Percentiles rank a stretch among this genome's conserved stretches.
phyloP scores from a whole-genome alignment of 78 protist species.

The Dictyostelium purpureum region DNA sequence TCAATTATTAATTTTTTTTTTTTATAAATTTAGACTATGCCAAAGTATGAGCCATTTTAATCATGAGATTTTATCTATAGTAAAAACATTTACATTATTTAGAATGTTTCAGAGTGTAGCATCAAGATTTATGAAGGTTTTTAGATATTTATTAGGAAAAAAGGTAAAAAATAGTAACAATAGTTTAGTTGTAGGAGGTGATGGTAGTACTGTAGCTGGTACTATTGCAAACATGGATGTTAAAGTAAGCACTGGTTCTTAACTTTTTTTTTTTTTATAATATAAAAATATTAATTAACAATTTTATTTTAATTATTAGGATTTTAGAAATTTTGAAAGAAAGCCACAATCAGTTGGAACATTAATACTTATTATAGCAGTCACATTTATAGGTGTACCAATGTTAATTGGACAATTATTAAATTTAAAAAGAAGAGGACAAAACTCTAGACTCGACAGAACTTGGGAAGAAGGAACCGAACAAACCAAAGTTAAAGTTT shows the following conservation, averaged over 20 bases:
- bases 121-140: constrained; percentile 14
- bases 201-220: not conserved
- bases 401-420: constrained; percentile 68
- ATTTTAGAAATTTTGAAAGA: constrained; percentile 55
- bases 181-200: not conserved
- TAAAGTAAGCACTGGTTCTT: not conserved
- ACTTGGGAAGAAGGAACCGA: constrained; percentile 20
- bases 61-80: constrained; percentile 26
- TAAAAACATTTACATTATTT: constrained; percentile 68
- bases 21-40: constrained; percentile 25
- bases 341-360: constrained; percentile 12
- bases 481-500: constrained; percentile 16
- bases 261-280: not conserved
- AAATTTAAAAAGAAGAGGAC: constrained; percentile 8
- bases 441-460: constrained; percentile 22
- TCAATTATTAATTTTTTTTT: not conserved
- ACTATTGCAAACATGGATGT: not conserved
- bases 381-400: constrained; percentile 67
- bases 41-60: constrained; percentile 71
- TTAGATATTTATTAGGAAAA: constrained; percentile 43
- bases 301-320: not conserved
- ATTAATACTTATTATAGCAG: constrained; percentile 51
- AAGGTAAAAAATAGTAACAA: not conserved
- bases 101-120: constrained; percentile 54
- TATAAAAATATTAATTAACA: not conserved